phyloP scores from a whole-genome alignment of 495 filamentous ascomycete species.

The Tuber umbilicatum region DNA sequence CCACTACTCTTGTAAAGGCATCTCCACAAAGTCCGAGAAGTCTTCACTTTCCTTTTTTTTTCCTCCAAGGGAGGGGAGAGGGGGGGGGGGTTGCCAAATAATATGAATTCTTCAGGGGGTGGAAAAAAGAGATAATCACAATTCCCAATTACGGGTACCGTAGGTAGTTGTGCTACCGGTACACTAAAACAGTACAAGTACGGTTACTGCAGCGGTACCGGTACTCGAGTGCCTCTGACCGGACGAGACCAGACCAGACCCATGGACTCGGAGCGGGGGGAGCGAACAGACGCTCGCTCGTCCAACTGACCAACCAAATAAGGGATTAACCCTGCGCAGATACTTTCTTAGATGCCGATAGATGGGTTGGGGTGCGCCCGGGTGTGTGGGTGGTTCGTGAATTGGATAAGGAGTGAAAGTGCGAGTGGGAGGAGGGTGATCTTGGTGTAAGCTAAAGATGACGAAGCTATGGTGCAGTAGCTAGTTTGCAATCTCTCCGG shows the following conservation, averaged over 20 bases:
- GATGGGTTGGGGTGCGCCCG: background rate
- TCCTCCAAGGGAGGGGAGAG: background rate
- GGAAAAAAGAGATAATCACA: background rate
- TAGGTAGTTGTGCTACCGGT: background rate
- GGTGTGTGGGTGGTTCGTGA: background rate
- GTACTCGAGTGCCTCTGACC: background rate
- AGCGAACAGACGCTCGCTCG: background rate
- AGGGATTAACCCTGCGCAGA: background rate
- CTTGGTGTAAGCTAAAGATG: background rate
- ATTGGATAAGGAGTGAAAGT: background rate
- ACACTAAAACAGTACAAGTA: background rate
- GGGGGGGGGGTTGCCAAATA: background rate
- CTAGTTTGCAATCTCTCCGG: background rate
- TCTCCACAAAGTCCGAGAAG: background rate
- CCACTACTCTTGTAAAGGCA: background rate
- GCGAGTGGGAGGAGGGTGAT: background rate
- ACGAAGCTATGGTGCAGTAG: background rate
- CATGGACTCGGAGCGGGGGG: slow-evolving; percentile 3
- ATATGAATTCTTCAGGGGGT: background rate
- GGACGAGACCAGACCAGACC: background rate
- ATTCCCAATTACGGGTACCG: background rate
- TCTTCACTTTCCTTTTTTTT: background rate
- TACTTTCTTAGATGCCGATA: background rate
- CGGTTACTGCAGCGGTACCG: background rate
- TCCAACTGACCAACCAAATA: background rate